Percentiles rank a stretch among this genome's conserved stretches.
These are phyloP conservation scores for Alternaria atra DNA, from an alignment of 2,329 filamentous ascomycete genomes.

Conservation along the genomic window DNA sequence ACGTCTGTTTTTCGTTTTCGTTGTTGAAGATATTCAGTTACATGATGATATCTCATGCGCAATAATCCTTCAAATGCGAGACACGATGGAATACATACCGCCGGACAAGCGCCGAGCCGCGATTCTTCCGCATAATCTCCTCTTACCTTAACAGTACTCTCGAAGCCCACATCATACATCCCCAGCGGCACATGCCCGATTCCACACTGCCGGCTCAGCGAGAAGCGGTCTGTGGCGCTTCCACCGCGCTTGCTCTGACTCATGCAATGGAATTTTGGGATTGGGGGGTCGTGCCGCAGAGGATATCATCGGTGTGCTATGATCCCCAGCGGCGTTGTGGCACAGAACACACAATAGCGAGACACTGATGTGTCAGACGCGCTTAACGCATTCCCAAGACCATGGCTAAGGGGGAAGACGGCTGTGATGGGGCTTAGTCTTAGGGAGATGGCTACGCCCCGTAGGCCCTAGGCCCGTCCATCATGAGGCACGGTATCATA, in stretches of 20 bases:
- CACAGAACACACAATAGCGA: neutral
- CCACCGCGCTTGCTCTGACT: constrained; percentile 4
- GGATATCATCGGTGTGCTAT: constrained; percentile 1
- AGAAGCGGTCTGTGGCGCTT: neutral
- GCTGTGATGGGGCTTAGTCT: neutral
- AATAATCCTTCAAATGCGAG: neutral
- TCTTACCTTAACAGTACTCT: neutral
- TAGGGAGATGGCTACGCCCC: neutral
- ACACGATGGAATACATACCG: neutral
- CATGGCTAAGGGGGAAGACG: constrained; percentile 2
- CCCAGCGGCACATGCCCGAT: neutral
- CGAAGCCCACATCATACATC: neutral
- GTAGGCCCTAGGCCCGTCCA: neutral
- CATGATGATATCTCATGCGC: neutral
- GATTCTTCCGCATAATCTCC: constrained; percentile 3
- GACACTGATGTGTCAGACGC: neutral
- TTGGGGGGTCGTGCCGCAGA: neutral
- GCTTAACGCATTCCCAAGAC: constrained; percentile 1
- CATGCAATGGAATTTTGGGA: neutral
- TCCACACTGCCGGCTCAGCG: neutral
- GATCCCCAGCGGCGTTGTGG: neutral
- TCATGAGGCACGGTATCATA: neutral
- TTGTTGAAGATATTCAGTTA: neutral
- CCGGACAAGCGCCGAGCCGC: constrained; percentile 5
- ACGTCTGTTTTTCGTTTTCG: neutral